Conservation (phyloP, 2,329 filamentous ascomycete genomes). For the Colletotrichum viniferum region DNA sequence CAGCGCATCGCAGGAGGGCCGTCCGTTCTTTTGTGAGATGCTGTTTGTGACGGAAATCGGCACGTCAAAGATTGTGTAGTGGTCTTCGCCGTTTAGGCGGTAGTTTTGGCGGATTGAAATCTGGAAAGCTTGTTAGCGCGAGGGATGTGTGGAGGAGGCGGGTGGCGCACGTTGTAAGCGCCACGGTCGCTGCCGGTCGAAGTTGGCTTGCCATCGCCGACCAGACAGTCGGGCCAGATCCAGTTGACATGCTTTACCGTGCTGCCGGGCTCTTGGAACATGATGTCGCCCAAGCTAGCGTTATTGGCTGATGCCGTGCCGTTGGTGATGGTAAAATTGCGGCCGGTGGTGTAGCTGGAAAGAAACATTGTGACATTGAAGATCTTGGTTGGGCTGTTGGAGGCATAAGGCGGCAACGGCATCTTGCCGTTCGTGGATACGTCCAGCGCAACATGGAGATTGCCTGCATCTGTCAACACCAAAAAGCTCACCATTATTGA, state of each 20-base stretch:
- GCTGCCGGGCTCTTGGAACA: constrained; percentile 66
- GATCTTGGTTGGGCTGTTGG: constrained; percentile 60
- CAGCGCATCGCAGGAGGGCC: constrained; percentile 54
- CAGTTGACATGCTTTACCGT: constrained; percentile 78
- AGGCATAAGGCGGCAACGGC: constrained; percentile 58
- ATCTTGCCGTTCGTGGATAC: constrained; percentile 69
- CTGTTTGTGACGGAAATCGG: constrained; percentile 72
- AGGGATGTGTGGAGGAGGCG: not conserved
- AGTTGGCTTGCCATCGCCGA: constrained; percentile 59
- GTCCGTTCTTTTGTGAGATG: constrained; percentile 49
- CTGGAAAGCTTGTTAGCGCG: constrained; percentile 31
- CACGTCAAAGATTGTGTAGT: constrained; percentile 74
- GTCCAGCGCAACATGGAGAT: constrained; percentile 69
- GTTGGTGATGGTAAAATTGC: constrained; percentile 73
- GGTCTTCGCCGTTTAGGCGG: constrained; percentile 64
- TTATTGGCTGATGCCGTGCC: constrained; percentile 56
- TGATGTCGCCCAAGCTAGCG: constrained; percentile 64
- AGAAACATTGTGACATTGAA: constrained; percentile 71
- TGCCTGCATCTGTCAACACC: constrained; percentile 37
- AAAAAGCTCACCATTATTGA: not conserved
- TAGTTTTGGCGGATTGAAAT: constrained; percentile 76
- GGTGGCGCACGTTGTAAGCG: constrained; percentile 60
- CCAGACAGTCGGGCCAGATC: constrained; percentile 72
- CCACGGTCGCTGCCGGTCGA: constrained; percentile 57
- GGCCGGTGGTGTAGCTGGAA: constrained; percentile 64